Evolutionary conservation across 2,329 filamentous ascomycete species (phyloP), one percentile per base, ranked within the genome.

Genomic region (Metarhizium album): DNA sequence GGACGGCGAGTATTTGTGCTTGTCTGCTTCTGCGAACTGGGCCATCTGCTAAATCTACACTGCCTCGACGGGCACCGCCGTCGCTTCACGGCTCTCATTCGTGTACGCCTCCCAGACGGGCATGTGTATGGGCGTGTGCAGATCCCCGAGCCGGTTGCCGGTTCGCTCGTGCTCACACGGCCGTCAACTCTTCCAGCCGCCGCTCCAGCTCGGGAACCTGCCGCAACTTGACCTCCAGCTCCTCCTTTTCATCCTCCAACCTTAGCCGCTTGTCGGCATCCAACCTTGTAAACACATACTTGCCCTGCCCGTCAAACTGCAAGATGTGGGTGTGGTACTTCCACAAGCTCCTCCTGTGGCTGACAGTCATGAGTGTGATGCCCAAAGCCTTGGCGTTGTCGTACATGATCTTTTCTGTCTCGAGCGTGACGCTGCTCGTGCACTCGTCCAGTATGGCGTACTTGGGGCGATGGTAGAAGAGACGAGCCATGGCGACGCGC

Each of bases 381-480:
- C 88, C 90, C 18, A 96, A 71, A 18, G 80, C 76, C 75, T 98
- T 97, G 47, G 93, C 93, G 50, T 89, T 90, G 60, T 96, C 91
- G 67, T 98, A 98, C 90, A 98, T 97, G 64, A 89, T 79, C 64
- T 89, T 86, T 64, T 98, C 93, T 54, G 90, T 90, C 59, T 97
- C 91, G 27, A 96, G 77, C 16, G 94, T 96, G n/a, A 98, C 89
- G 48, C 83, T 89, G 51, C 85, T 90, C 6, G 93, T 98, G 69
- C 93, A 98, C 71, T 98, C 93, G 65, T 98, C 93, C 37, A 98
- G 74, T 58, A 98, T 98, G 11, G 93, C 93, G 66, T 95, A 97
- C 59, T 86, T 84, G 0, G 91, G 91, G 9, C 82, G 78, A 69
- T 97, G 91, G 69, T 97, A 97, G 69, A 96, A 96, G 18, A 95